Percentiles rank a stretch among this genome's conserved stretches.
phyloP scores from a whole-genome alignment of 2,329 filamentous ascomycete species.

The Fusarium coicis region DNA sequence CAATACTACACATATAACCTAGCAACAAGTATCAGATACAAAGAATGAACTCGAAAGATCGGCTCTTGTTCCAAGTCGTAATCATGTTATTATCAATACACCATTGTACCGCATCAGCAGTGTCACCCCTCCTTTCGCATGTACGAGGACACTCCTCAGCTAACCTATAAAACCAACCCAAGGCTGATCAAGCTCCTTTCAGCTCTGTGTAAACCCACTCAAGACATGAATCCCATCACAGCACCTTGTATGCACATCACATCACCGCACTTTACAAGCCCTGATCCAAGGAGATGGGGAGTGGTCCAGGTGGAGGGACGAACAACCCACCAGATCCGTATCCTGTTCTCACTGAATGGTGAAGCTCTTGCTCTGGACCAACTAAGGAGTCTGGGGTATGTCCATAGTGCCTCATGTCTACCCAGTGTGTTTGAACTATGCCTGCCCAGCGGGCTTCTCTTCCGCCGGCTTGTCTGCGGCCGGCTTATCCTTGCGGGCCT shows the following conservation, averaged over 20 bases:
- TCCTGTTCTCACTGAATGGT: conserved; percentile 6
- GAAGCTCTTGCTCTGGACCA: conserved; percentile 12
- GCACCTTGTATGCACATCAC: conserved; percentile 1
- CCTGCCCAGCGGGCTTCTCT: conserved; percentile 7
- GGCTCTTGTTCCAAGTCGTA: neutral
- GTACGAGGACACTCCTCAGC: conserved; percentile 8
- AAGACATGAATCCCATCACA: conserved; percentile 4
- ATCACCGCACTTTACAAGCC: conserved; percentile 10
- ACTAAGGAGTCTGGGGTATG: neutral
- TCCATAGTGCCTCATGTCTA: conserved; percentile 13
- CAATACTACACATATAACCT: neutral
- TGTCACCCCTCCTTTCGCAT: neutral
- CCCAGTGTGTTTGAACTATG: conserved; percentile 4
- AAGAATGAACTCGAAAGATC: neutral
- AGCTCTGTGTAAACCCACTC: neutral
- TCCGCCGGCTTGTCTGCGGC: conserved; percentile 21
- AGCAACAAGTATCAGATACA: neutral
- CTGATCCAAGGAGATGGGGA: neutral
- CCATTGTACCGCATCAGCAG: conserved; percentile 1
- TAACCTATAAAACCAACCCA: neutral
- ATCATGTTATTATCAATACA: conserved; percentile 24
- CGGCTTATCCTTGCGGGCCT: conserved; percentile 31
- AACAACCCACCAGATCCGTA: neutral
- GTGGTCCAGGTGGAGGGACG: neutral
- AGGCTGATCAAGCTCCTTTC: neutral